Evolutionary conservation across 306 rosid species (phyloP), one percentile per base, ranked within the genome.

Genomic region (Styphnolobium japonicum): DNA sequence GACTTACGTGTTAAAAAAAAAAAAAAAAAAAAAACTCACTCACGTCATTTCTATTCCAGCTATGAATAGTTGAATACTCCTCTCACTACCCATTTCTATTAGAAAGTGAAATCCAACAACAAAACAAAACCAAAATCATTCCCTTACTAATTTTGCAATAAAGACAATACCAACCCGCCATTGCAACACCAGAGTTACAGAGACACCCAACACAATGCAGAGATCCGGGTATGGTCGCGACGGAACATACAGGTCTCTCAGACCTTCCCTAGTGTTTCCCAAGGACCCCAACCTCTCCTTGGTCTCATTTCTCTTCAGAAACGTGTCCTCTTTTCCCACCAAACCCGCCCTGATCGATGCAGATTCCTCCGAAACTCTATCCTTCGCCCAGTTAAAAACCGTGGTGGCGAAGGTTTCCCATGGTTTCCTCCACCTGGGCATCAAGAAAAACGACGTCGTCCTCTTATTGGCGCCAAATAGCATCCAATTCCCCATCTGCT

Each of bases 191-290:
- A 27, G 31, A 27, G 31, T 3, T 27, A 27, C 31, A 27, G 2
- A 27, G 31, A 27, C 31, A 27, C 31, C 3, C 31, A n/a, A n/a
- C n/a, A n/a, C 79, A 55, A 93, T 93, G 98, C 87, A 90, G 82
- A 87, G 70, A 80, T 89, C 98, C 31, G 98, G 98, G 1, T 91
- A 80, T 14, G 92, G 93, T 48, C 53, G 87, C 9, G 96, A 94
- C 40, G 94, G 96, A 45, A 84, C 89, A 37, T 92, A 80, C 86
- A 74, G 97, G 84, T 94, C 98, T 1, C 85, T 84, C 2, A 81
- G 96, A 67, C 97, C 98, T 1, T 73, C 89, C 10, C 67, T 87
- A 5, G 29, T 25, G 14, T 58, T 94, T 0, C 94, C 97, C 51
- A 73, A 43, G 0, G 82, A 89, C 10, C 85, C 86, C 1, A 84